Evolutionary conservation across 345 rosid genomes (phyloP), one percentile per base, ranked within the genome.

Genomic region (Bruguiera sexangula): DNA sequence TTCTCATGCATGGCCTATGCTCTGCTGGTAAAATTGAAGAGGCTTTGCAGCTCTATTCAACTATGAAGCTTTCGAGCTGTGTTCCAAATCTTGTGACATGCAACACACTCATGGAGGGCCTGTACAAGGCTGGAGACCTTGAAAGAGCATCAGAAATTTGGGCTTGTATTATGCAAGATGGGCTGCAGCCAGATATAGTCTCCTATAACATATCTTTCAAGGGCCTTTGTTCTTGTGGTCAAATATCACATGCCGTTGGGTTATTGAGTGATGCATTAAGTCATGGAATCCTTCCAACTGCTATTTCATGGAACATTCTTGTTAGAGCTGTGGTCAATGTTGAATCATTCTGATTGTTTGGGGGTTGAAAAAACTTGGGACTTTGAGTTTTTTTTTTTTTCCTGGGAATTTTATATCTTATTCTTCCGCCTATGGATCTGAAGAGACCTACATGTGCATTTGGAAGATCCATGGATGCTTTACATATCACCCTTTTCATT

Each of bases 81-180:
- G 58, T 73, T 79, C 93, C 97, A 24, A 92, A 88, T 84, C 92
- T 92, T 51, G 96, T 92, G 62, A 89, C 96, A 13, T 74, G 80
- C 73, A 92, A 95, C 79, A 92, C 92, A 32, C 76, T 95, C 66
- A 88, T 95, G 92, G 86, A 92, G 66, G 98, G 99, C 73, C 80
- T 86, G 74, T 92, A 81, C 71, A 86, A 81, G 76, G 78, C 70
- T 37, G 68, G 96, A 75, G 85, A 87, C 67, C 79, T 82, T 68
- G 76, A 80, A 62, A 85, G 77, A 69, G 98, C 92, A 39, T 85
- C 69, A 34, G 81, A 76, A 67, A 81, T 92, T 72, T 92, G 96
- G 97, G 75, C 79, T 54, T 73, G 68, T 79, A 90, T 95, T 67
- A 69, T 75, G 39, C 72, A 71, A 76, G 68, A 79, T 32, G 89